These are phyloP conservation scores for Pulveroboletus sp. DNA, from an alignment of 768 basidiomycete genomes.

Conservation along the genomic window DNA sequence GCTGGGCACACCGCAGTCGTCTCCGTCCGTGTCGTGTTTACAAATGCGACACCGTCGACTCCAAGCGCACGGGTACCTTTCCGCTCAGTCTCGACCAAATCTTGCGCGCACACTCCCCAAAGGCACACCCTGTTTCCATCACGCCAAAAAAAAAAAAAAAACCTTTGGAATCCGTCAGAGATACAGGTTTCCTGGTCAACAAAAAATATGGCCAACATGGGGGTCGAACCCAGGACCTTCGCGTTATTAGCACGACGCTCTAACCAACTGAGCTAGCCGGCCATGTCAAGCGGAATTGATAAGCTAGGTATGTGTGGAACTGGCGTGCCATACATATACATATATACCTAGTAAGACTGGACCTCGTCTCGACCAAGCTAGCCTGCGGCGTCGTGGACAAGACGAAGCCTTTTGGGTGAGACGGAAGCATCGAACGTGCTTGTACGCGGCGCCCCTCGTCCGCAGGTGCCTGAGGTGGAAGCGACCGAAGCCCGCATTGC, in stretches of 20 bases:
- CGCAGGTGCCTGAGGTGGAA: too few species aligned
- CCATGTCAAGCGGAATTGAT: conserved; percentile 25
- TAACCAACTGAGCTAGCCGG: conserved; percentile 94
- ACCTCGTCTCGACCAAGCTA: too few species aligned
- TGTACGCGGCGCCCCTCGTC: too few species aligned
- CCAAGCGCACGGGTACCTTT: conserved; percentile 80
- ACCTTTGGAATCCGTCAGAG: too few species aligned
- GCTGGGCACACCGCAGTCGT: conserved; percentile 40
- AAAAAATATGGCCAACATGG: conserved; percentile 33
- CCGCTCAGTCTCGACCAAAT: conserved; percentile 86
- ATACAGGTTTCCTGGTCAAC: not conserved
- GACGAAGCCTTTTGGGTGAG: too few species aligned
- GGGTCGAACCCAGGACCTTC: conserved; percentile 41
- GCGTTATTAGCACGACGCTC: conserved; percentile 75
- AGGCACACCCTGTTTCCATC: conserved; percentile 83
- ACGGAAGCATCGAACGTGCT: too few species aligned
- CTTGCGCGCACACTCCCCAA: conserved; percentile 76
- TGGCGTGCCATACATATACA: too few species aligned
- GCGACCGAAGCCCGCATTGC: too few species aligned
- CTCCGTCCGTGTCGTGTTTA: not conserved
- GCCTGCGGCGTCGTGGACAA: too few species aligned
- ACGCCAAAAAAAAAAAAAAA: conserved; percentile 34
- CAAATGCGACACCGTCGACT: not conserved
- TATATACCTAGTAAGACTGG: too few species aligned
- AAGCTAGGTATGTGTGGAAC: too few species aligned